Evolutionary conservation across 2,329 filamentous ascomycete species (phyloP).

Genomic region (Beauveria caledonica): DNA sequence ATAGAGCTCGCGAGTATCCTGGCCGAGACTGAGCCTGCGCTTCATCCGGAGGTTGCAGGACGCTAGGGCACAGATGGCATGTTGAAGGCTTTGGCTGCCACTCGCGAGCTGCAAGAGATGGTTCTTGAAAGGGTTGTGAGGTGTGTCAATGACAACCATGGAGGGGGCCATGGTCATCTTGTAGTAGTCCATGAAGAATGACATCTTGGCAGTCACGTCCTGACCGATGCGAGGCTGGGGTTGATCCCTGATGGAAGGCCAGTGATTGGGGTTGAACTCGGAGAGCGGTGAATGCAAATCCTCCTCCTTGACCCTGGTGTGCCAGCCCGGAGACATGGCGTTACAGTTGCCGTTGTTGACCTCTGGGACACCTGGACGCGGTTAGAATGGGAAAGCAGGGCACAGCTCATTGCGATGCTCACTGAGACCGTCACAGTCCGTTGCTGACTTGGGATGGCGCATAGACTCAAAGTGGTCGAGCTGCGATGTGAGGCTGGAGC

Average conservation of each 20-base stretch:
- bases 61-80: conserved; percentile 82
- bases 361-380: conserved; percentile 40
- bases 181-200: conserved; percentile 89
- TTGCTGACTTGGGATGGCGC: conserved; percentile 25
- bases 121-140: conserved; percentile 75
- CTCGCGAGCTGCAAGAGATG: conserved; percentile 73
- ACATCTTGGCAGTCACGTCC: conserved; percentile 67
- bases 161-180: conserved; percentile 86
- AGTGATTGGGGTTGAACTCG: conserved; percentile 38
- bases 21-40: conserved; percentile 54
- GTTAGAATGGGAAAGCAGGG: conserved; percentile 29
- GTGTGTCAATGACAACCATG: conserved; percentile 83
- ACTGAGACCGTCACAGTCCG: conserved; percentile 50
- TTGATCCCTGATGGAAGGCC: conserved; percentile 38
- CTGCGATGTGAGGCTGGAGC: conserved; percentile 53
- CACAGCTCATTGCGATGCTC: conserved; percentile 30
- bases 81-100: conserved; percentile 74
- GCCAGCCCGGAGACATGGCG: conserved; percentile 41
- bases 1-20: conserved; percentile 43
- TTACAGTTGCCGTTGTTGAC: conserved; percentile 42
- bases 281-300: conserved; percentile 36
- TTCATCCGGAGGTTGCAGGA: conserved; percentile 89
- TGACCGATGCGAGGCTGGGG: conserved; percentile 45
- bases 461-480: conserved; percentile 50
- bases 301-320: conserved; percentile 34